phyloP scores from a whole-genome alignment of 2,329 filamentous ascomycete species.

The Talaromyces albobiverticillius region DNA sequence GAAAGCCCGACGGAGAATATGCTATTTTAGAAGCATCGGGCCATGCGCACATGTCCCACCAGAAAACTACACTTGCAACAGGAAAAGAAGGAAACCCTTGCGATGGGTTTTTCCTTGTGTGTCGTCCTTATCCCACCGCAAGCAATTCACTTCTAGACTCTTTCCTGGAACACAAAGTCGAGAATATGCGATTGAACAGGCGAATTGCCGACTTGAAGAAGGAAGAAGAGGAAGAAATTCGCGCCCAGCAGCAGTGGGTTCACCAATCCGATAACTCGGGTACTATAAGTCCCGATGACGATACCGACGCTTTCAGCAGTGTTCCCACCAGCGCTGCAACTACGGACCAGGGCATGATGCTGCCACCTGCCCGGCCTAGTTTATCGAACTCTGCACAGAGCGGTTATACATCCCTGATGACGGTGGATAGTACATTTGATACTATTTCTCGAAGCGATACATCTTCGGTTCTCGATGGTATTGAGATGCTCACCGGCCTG shows the following conservation, averaged over 20 bases:
- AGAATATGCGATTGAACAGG: constrained; percentile 82
- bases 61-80: constrained; percentile 61
- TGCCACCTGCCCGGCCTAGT: constrained; percentile 13
- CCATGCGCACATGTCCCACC: constrained; percentile 77
- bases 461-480: constrained; percentile 74
- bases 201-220: constrained; percentile 79
- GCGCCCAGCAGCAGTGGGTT: constrained; percentile 13
- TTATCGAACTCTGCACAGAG: constrained; percentile 30
- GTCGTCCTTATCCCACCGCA: constrained; percentile 82
- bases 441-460: constrained; percentile 51
- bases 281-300: constrained; percentile 53
- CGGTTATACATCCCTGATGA: constrained; percentile 62
- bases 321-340: constrained; percentile 43
- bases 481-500: constrained; percentile 89
- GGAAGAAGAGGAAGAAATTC: constrained; percentile 76
- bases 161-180: constrained; percentile 94
- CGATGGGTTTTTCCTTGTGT: constrained; percentile 90
- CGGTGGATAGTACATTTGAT: constrained; percentile 8
- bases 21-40: constrained; percentile 88
- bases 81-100: constrained; percentile 69
- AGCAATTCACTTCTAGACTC: constrained; percentile 84
- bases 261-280: constrained; percentile 51
- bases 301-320: constrained; percentile 45
- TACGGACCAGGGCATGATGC: constrained; percentile 18
- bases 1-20: constrained; percentile 69